These are phyloP conservation scores for Eremothecium coryli DNA, from an alignment of 1,139 yeast species.

Conservation along the genomic window DNA sequence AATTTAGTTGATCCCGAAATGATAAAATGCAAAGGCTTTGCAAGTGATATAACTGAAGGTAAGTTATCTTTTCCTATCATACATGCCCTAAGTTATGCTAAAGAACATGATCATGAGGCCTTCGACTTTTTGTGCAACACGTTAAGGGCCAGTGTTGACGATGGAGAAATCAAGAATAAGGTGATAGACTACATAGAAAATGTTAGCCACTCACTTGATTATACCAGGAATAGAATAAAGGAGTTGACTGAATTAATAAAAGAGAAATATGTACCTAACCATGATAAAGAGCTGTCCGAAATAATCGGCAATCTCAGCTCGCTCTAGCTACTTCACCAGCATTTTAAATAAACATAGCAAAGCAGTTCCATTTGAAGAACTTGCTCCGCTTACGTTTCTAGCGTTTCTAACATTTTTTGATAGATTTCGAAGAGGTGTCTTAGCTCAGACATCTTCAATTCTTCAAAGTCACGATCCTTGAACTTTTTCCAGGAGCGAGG, in stretches of 20 bases:
- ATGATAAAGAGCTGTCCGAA: constrained; percentile 3
- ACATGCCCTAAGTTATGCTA: constrained; percentile 41
- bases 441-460: constrained; percentile 23
- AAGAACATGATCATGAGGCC: constrained; percentile 26
- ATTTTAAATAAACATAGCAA: not conserved
- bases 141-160: constrained; percentile 34
- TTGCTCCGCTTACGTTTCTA: constrained; percentile 10
- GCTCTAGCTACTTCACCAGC: constrained; percentile 1
- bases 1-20: constrained; percentile 50
- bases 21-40: constrained; percentile 62
- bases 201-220: constrained; percentile 31
- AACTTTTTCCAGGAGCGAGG: constrained; percentile 18
- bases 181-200: constrained; percentile 41
- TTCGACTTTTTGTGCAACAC: constrained; percentile 35
- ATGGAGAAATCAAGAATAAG: constrained; percentile 36
- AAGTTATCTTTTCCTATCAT: constrained; percentile 78
- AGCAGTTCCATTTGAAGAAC: too few relatives aligned
- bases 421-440: constrained; percentile 26
- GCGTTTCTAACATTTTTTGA: constrained; percentile 20
- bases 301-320: constrained; percentile 5
- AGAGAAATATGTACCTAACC: constrained; percentile 5
- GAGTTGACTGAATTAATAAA: constrained; percentile 10
- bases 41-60: constrained; percentile 86
- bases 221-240: constrained; percentile 16
- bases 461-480: constrained; percentile 23